These are phyloP conservation scores for Trypanosoma brucei DNA, from an alignment of 208 protist genomes.

Conservation along the genomic window DNA sequence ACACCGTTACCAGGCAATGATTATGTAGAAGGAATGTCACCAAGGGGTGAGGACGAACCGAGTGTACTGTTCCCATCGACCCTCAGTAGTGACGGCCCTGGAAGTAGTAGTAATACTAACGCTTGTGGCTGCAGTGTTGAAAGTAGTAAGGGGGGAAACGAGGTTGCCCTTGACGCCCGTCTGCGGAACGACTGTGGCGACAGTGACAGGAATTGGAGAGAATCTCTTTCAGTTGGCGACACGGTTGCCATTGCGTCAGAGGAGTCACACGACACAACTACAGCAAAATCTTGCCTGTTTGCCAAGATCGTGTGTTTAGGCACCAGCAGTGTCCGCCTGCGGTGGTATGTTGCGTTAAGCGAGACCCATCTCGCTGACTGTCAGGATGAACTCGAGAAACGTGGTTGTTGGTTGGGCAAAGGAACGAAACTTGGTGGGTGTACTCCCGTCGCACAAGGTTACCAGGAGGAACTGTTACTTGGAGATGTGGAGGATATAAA, in stretches of 20 bases:
- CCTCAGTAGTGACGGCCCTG: too few relatives aligned
- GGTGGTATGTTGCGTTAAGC: constrained; percentile 27
- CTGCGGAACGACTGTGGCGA: not conserved
- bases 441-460: not conserved
- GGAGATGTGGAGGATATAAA: constrained; percentile 30
- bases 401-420: constrained; percentile 18
- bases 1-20: too few relatives aligned
- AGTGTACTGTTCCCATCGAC: too few relatives aligned
- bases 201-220: not conserved
- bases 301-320: constrained; percentile 14
- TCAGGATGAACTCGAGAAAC: constrained; percentile 13
- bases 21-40: too few relatives aligned
- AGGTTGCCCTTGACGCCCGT: not conserved
- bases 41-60: too few relatives aligned
- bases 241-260: constrained; percentile 6
- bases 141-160: not conserved
- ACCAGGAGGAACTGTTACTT: constrained; percentile 23
- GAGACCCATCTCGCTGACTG: constrained; percentile 33
- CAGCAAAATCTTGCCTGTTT: not conserved
- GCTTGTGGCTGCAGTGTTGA: too few relatives aligned
- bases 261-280: not conserved
- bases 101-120: too few relatives aligned
- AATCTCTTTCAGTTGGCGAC: constrained; percentile 15
- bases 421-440: not conserved
- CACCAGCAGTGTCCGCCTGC: constrained; percentile 9